Evolutionary conservation across 768 basidiomycete genomes (phyloP).

Genomic region (Lactarius pseudohatsudake): DNA sequence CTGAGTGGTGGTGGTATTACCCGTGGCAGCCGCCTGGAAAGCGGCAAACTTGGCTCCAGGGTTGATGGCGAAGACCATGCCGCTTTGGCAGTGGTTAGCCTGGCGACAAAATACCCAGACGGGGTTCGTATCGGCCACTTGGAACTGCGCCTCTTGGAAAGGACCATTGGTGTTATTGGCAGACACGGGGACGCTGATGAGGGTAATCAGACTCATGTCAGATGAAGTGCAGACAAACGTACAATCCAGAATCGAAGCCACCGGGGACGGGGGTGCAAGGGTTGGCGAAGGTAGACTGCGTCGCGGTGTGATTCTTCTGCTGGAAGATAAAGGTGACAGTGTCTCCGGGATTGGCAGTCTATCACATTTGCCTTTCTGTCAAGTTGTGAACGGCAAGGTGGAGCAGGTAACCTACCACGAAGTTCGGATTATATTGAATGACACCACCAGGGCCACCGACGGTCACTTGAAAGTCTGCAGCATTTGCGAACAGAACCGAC

Average conservation of each 20-base stretch:
- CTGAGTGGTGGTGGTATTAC: conserved; percentile 30
- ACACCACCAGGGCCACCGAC: conserved; percentile 47
- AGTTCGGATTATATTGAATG: conserved; percentile 43
- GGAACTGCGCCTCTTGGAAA: conserved; percentile 48
- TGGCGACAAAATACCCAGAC: conserved; percentile 64
- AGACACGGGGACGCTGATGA: conserved; percentile 47
- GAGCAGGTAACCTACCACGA: conserved; percentile 32
- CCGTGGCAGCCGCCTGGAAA: conserved; percentile 56
- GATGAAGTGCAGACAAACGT: conserved; percentile 30
- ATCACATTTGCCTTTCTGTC: background rate
- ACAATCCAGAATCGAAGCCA: conserved; percentile 65
- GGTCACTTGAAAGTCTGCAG: conserved; percentile 43
- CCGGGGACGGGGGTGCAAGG: conserved; percentile 45
- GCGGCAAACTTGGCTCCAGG: conserved; percentile 52
- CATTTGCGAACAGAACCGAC: conserved; percentile 38
- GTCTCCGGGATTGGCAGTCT: conserved; percentile 52
- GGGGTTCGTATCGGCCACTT: conserved; percentile 44
- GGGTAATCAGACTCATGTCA: conserved; percentile 31
- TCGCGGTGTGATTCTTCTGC: conserved; percentile 58
- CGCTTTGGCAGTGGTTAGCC: conserved; percentile 52
- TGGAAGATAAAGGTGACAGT: conserved; percentile 50
- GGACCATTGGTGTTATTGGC: conserved; percentile 40
- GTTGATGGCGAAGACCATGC: conserved; percentile 71
- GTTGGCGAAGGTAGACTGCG: conserved; percentile 51
- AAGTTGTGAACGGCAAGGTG: background rate